Evolutionary conservation across 208 protist species (phyloP).

Genomic region (Balamuthia mandrillaris): DNA sequence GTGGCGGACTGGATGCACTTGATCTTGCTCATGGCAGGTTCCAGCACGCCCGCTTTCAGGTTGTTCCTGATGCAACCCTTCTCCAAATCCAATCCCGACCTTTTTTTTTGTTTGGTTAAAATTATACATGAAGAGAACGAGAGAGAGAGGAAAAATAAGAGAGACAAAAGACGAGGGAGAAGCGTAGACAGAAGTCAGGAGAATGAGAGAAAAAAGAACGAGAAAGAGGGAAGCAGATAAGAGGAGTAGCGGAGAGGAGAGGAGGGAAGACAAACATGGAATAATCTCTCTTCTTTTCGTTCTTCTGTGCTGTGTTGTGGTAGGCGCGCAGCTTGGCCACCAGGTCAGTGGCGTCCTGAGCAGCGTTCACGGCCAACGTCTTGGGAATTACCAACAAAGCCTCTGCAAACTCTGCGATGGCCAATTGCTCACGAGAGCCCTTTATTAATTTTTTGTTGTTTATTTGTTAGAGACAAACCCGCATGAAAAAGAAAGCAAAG

Average conservation of each 20-base stretch:
- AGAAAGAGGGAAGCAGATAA: too few relatives aligned
- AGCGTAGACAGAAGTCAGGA: neutral
- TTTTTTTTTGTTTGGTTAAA: neutral
- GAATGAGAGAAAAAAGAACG: too few relatives aligned
- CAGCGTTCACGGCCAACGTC: conserved; percentile 96
- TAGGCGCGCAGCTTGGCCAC: conserved; percentile 94
- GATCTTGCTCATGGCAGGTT: conserved; percentile 97
- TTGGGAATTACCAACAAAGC: conserved; percentile 98
- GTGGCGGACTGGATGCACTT: conserved; percentile 99
- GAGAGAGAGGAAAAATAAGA: neutral
- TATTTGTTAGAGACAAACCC: neutral
- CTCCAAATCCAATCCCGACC: conserved; percentile 89
- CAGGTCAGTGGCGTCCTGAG: conserved; percentile 96
- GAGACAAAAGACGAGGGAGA: neutral
- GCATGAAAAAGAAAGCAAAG: neutral
- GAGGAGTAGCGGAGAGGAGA: neutral
- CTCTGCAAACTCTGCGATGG: conserved; percentile 97
- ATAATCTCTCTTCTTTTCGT: conserved; percentile 68
- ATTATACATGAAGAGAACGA: neutral
- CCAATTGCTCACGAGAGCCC: conserved; percentile 95
- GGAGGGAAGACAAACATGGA: conserved; percentile 35
- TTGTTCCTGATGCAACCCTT: conserved; percentile 93
- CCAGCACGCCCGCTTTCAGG: conserved; percentile 94
- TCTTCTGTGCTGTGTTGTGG: conserved; percentile 88
- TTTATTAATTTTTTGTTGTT: neutral